Base-by-base conservation (phyloP, 768 basidiomycete species). In the Rhizopogon vinicolor region DNA sequence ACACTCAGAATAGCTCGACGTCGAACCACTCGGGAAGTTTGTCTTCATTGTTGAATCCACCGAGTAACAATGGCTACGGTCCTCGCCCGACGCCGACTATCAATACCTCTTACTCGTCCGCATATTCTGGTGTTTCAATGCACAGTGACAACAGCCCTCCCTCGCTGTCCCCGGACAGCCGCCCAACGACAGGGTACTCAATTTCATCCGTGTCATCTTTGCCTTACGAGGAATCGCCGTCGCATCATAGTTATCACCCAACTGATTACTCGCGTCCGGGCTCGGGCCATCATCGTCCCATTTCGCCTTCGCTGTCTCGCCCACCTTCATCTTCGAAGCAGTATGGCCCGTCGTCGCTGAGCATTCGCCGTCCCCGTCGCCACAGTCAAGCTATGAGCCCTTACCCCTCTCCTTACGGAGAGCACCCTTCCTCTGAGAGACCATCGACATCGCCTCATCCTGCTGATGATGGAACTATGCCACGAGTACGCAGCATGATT, bases 381-480 rank as follows among this genome's bases (percentile, higher is more conserved):
- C 91, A 92, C 69, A 89, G 87, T 67, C 91, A 93, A 68, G 91
- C 90, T 1, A 85, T 93, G 78, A 88, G 85, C 63, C 91, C 91
- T 12, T 93, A 93, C 70, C 91, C 91, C 16, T 86, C 84, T 58
- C 89, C 90, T 44, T 93, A 92, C 69, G 85, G 84, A 56, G 81
- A 85, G 53, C 74, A 79, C 44, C 59, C 70, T 18, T 81, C 82
- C 50, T 37, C 35, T 14, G 83, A 85, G 58, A 81, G 87, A 41
- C 85, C 84, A 1, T 87, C 86, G 53, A 83, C 86, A 25, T 86
- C 85, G 9, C 87, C 87, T 18, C 85, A 87, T 62, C 86, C 86
- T 28, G 72, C 79, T 53, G 86, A 76, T 19, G 76, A 76, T 28
- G 68, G 65, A 13, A 75, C 70, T 22, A 78, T 91, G 59, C 87